Percentiles rank a stretch among this genome's conserved stretches.
Evolutionary conservation across 768 basidiomycete species (phyloP).

Genomic region (Leccinellum luteum): DNA sequence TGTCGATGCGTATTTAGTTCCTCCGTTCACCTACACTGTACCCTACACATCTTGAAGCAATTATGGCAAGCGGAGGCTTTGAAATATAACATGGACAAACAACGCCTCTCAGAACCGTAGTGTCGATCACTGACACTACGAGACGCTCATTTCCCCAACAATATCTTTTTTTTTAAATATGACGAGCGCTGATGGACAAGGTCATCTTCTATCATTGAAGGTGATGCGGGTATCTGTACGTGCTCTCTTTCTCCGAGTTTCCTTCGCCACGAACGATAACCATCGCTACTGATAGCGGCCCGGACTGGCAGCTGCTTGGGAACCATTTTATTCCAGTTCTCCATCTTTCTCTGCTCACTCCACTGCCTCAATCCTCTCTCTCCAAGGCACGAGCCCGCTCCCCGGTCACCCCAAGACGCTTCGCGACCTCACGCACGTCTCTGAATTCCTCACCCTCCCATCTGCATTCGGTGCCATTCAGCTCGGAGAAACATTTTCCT

Average conservation of each 20-base stretch:
- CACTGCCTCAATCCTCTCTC: slow-evolving; percentile 70
- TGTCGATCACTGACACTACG: not conserved
- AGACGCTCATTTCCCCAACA: not conserved
- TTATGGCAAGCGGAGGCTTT: slow-evolving; percentile 14
- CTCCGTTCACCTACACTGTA: no score
- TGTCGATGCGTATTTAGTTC: no score
- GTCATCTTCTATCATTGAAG: slow-evolving; percentile 74
- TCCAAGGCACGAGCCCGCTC: slow-evolving; percentile 70
- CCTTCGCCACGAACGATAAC: slow-evolving; percentile 1
- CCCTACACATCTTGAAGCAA: no score
- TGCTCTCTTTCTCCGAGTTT: slow-evolving; percentile 18
- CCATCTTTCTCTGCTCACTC: slow-evolving; percentile 81
- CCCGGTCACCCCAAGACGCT: slow-evolving; percentile 80
- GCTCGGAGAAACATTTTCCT: slow-evolving; percentile 85
- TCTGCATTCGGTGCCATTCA: slow-evolving; percentile 84
- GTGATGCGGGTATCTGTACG: slow-evolving; percentile 87
- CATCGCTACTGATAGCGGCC: slow-evolving; percentile 52
- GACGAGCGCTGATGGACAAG: slow-evolving; percentile 47
- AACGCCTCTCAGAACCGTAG: slow-evolving; percentile 2
- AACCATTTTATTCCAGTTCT: slow-evolving; percentile 84
- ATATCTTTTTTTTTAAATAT: slow-evolving; percentile 3
- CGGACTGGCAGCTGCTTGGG: slow-evolving; percentile 71
- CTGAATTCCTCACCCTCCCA: slow-evolving; percentile 78
- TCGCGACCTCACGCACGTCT: slow-evolving; percentile 74
- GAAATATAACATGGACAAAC: slow-evolving; percentile 25